Evolutionary conservation across 2,329 filamentous ascomycete species (phyloP).

Genomic region (Thielaviopsis populi): DNA sequence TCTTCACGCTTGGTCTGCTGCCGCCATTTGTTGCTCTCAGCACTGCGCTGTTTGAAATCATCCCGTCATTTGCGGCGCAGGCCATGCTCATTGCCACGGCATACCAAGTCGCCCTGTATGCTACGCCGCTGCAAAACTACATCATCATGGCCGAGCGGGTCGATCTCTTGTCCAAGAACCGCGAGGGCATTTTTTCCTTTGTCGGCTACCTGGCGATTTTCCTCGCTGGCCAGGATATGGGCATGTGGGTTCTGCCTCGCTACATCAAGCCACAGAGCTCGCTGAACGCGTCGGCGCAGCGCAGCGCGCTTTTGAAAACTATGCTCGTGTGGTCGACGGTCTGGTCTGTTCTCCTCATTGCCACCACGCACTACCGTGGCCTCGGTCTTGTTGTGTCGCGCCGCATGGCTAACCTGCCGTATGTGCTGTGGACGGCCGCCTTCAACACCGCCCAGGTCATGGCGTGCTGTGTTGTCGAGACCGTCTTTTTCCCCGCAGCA

Average conservation of each 20-base stretch:
- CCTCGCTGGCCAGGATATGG: constrained; percentile 70
- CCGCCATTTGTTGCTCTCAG: constrained; percentile 80
- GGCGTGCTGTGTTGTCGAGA: constrained; percentile 64
- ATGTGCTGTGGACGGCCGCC: constrained; percentile 80
- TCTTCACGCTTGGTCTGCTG: constrained; percentile 83
- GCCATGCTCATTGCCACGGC: constrained; percentile 50
- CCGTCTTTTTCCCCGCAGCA: constrained; percentile 51
- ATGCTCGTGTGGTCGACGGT: constrained; percentile 48
- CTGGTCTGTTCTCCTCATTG: constrained; percentile 59
- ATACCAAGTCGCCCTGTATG: constrained; percentile 66
- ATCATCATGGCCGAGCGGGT: constrained; percentile 69
- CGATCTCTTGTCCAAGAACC: constrained; percentile 72
- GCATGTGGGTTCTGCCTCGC: constrained; percentile 61
- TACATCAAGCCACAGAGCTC: constrained; percentile 31
- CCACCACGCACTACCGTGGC: constrained; percentile 54
- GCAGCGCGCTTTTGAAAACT: constrained; percentile 44
- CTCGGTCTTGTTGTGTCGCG: constrained; percentile 67
- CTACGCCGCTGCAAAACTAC: constrained; percentile 63
- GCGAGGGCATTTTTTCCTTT: constrained; percentile 93
- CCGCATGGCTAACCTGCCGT: constrained; percentile 81
- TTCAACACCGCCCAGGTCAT: constrained; percentile 79
- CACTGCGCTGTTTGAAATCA: constrained; percentile 51
- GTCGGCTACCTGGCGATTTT: constrained; percentile 85
- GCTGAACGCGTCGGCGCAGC: constrained; percentile 28
- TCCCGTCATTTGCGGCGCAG: constrained; percentile 65